Evolutionary conservation across 2,329 filamentous ascomycete species (phyloP).

Genomic region (Nemania sp.): DNA sequence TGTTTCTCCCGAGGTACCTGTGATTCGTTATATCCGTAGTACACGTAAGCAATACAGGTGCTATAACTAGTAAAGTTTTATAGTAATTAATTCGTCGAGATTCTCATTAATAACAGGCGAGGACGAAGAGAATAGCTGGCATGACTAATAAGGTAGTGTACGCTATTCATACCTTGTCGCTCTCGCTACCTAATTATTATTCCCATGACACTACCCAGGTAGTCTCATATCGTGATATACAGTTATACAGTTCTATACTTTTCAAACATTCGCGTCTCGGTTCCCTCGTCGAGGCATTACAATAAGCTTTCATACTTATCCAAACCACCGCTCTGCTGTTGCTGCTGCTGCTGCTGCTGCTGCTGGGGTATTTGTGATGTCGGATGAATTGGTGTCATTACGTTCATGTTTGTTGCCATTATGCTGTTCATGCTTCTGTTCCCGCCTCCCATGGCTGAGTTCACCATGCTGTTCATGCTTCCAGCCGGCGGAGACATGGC

Average conservation of each 20-base stretch:
- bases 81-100: no score
- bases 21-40: no score
- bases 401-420: conserved; percentile 24
- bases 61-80: no score
- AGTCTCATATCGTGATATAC: not conserved
- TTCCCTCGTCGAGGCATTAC: conserved; percentile 41
- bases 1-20: no score
- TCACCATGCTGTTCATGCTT: conserved; percentile 37
- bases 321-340: conserved; percentile 54
- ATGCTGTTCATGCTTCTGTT: conserved; percentile 37
- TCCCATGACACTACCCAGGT: not conserved
- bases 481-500: conserved; percentile 27
- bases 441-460: conserved; percentile 20
- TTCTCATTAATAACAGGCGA: no score
- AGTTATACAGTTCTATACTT: not conserved
- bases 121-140: no score
- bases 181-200: not conserved
- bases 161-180: no score
- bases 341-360: conserved; percentile 42
- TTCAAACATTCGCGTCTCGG: not conserved
- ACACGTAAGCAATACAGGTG: no score
- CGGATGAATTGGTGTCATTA: conserved; percentile 17
- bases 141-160: no score
- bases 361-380: conserved; percentile 33
- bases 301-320: conserved; percentile 72